Conservation (phyloP, 192 early-diverging fungal species). For the Entomortierella beljakovae region DNA sequence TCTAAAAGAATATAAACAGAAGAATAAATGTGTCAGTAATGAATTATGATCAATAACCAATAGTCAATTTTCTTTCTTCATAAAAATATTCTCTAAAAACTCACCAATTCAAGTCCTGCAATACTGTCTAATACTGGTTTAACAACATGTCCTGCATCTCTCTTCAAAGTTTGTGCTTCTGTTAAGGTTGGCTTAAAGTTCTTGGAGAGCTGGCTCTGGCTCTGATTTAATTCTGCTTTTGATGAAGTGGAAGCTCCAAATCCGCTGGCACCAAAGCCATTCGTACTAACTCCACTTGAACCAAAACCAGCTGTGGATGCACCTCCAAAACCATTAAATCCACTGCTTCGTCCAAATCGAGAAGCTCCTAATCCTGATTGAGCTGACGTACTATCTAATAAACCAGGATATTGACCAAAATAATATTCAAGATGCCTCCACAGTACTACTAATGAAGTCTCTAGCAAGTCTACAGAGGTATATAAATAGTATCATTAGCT, state of each 20-base stretch:
- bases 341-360: conserved; percentile 32
- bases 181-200: conserved; percentile 46
- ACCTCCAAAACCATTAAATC: conserved; percentile 3
- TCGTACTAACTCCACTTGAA: too few relatives aligned
- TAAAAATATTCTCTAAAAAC: background rate
- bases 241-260: conserved; percentile 3
- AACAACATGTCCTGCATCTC: conserved; percentile 42
- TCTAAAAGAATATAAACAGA: background rate
- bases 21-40: background rate
- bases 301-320: conserved; percentile 10
- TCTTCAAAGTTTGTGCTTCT: conserved; percentile 49
- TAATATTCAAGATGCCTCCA: conserved; percentile 82
- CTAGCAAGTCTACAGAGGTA: conserved; percentile 57
- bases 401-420: conserved; percentile 47
- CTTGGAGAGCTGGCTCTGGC: conserved; percentile 46
- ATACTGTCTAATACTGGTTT: conserved; percentile 33
- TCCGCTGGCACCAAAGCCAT: background rate
- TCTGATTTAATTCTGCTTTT: background rate
- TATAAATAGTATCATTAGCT: conserved; percentile 7
- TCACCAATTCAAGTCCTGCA: conserved; percentile 38
- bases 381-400: conserved; percentile 18
- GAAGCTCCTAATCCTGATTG: conserved; percentile 31
- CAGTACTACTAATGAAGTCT: conserved; percentile 72
- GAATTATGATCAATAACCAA: background rate
- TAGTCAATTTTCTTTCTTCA: background rate